Evolutionary conservation across 169 alveolate genomes (phyloP).

Genomic region (Cryptosporidium felis): DNA sequence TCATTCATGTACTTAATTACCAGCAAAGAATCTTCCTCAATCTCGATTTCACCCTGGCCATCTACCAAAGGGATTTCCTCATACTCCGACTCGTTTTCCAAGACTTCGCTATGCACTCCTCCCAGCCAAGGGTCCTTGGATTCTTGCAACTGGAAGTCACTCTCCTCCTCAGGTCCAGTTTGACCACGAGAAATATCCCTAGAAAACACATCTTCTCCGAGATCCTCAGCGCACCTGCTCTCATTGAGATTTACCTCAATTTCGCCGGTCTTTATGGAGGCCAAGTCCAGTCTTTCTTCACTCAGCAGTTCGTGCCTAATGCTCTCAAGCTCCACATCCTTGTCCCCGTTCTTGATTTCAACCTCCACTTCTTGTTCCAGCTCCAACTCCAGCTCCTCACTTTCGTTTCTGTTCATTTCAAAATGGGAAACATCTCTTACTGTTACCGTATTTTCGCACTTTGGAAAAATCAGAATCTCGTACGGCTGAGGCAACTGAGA

Average conservation of each 20-base stretch:
- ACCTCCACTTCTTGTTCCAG: constrained; percentile 46
- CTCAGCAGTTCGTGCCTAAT: constrained; percentile 25
- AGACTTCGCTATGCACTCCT: no score
- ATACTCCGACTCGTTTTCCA: not conserved
- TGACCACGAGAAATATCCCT: no score
- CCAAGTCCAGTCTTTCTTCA: constrained; percentile 8
- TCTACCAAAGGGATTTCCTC: not conserved
- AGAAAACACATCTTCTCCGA: not conserved
- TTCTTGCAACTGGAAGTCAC: no score
- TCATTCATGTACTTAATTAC: constrained; percentile 26
- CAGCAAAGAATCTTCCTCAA: constrained; percentile 39
- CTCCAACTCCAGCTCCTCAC: not conserved
- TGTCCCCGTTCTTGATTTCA: constrained; percentile 40
- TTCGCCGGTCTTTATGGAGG: not conserved
- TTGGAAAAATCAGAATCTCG: constrained; percentile 21
- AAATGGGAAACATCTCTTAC: constrained; percentile 38
- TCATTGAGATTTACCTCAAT: constrained; percentile 42
- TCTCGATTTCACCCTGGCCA: constrained; percentile 41
- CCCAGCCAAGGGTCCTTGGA: no score
- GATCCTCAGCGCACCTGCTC: not conserved
- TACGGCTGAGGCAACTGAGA: not conserved
- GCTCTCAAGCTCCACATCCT: constrained; percentile 20
- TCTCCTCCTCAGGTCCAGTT: no score
- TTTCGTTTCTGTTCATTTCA: constrained; percentile 4
- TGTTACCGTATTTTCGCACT: constrained; percentile 37